A percentile compares a stretch with the other conserved stretches of the same genome.
Evolutionary conservation across 2,329 filamentous ascomycete genomes (phyloP).

Genomic region (Nannizziopsis barbatae): DNA sequence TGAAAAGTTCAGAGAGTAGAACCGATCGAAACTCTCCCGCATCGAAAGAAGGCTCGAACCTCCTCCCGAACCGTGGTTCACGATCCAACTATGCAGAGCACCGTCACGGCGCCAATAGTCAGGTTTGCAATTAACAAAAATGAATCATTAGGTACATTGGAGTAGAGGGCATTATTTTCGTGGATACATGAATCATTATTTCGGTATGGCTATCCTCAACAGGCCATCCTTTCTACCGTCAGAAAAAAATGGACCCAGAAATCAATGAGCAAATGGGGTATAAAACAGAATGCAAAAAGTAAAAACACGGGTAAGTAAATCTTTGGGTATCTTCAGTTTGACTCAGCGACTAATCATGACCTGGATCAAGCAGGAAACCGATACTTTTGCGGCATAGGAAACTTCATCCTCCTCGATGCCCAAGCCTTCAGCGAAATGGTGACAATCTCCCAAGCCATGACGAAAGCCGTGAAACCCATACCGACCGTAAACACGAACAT

Average conservation of each 20-base stretch:
- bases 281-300: not conserved
- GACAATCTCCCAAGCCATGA: slow-evolving; percentile 76
- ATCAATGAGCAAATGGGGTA: not conserved
- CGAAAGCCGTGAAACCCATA: slow-evolving; percentile 67
- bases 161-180: not conserved
- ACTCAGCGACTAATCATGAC: not conserved
- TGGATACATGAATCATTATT: too few species aligned
- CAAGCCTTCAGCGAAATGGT: slow-evolving; percentile 78
- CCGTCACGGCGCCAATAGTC: not conserved
- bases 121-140: not conserved
- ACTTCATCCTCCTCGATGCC: slow-evolving; percentile 47
- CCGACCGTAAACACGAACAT: slow-evolving; percentile 91
- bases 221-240: not conserved
- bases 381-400: slow-evolving; percentile 23
- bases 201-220: too few species aligned
- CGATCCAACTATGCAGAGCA: too few species aligned
- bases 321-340: not conserved
- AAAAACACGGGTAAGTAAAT: not conserved
- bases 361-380: slow-evolving; percentile 20
- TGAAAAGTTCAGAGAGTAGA: too few species aligned
- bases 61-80: too few species aligned
- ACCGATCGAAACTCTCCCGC: too few species aligned
- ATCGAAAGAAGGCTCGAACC: too few species aligned
- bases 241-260: not conserved
- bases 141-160: not conserved